Evolutionary conservation across 2,329 filamentous ascomycete species (phyloP).

Genomic region (Onygenales sp.): DNA sequence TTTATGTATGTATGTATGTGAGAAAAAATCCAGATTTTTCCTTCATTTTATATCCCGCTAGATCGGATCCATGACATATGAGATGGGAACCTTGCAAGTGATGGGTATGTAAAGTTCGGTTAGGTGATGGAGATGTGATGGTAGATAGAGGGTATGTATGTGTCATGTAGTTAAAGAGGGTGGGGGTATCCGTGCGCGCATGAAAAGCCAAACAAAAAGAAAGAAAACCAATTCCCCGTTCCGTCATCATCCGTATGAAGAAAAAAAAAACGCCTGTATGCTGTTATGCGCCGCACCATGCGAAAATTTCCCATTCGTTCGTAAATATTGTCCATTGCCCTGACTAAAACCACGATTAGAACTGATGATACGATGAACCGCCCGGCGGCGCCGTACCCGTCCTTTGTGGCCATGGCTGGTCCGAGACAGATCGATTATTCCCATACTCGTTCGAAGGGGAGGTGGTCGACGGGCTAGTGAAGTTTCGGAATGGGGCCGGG

Average conservation of each 20-base stretch:
- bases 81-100: neutral
- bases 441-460: slow-evolving; percentile 17
- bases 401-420: slow-evolving; percentile 6
- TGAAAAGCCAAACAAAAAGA: neutral
- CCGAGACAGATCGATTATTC: slow-evolving; percentile 12
- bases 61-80: neutral
- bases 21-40: neutral
- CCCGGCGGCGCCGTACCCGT: slow-evolving; percentile 16
- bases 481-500: slow-evolving; percentile 13
- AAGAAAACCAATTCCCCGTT: neutral
- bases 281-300: neutral
- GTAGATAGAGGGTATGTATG: neutral
- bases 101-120: neutral
- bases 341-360: neutral
- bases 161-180: neutral
- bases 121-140: too few relatives aligned
- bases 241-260: neutral
- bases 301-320: too few relatives aligned
- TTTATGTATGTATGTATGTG: too few relatives aligned
- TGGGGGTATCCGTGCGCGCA: neutral
- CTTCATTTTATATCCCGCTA: neutral
- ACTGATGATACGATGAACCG: slow-evolving; percentile 4
- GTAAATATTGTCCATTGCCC: too few relatives aligned
- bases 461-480: slow-evolving; percentile 12
- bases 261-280: neutral